Base-by-base conservation (phyloP, 441 rosid genomes). In the Geranium incanum region DNA sequence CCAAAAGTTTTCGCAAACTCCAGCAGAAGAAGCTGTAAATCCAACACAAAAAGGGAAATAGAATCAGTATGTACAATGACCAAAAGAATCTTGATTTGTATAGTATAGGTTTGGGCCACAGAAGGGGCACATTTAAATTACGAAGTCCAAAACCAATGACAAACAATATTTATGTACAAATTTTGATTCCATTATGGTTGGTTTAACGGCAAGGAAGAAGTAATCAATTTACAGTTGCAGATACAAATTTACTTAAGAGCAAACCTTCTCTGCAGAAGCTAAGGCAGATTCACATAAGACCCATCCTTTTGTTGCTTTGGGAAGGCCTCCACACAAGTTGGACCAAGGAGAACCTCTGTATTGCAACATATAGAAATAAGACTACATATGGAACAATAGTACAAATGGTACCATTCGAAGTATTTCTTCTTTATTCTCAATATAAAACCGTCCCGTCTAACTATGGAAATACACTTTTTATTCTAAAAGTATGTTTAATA, bases 271-370 rank as follows among this genome's bases (percentile, higher is more conserved):
- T 72, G 88, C 82, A 11, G 83, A 72, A 76, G 92, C 87, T 72
- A 93, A 81, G 72, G 91, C 92, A 76, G 97, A 91, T 80, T 96
- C 98, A 84, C 98, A 88, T 36, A 93, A 81, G 68, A 86, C 83
- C 88, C 86, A 86, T 45, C 80, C 76, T 62, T 84, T 82, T 68
- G 79, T 79, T 33, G 70, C 73, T 37, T 39, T 74, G 39, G 71
- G 74, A 15, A 66, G 74, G 41, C 77, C 79, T 37, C 55, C 74
- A 77, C 74, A 77, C 72, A 64, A 67, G 69, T 74, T 75, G 63
- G 80, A 64, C 69, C 77, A 80, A 21, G 55, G 74, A 6, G 78
- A 67, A 28, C 33, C 33, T 72, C 98, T 90, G 88, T 76, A 65
- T 55, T 13, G 12, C 37, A 23, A 66, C 41, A 65, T n/a, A 28